These are phyloP conservation scores for Gossypium gossypioides DNA, from an alignment of 441 rosid species.

Conservation along the genomic window DNA sequence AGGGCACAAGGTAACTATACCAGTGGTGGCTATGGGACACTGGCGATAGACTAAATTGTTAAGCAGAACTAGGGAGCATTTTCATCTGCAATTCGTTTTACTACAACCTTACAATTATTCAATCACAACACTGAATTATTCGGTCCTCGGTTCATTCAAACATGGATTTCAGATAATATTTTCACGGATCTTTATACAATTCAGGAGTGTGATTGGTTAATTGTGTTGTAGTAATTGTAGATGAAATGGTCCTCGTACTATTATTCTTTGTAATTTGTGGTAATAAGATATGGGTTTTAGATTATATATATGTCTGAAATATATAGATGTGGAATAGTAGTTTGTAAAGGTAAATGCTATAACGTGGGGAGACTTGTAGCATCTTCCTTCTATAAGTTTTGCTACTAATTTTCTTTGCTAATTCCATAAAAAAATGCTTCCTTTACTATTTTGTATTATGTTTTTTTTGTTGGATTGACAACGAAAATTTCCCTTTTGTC, in stretches of 20 bases:
- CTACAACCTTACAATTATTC: neutral
- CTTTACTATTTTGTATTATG: neutral
- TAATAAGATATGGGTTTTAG: conserved; percentile 44
- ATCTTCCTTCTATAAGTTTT: conserved; percentile 36
- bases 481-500: neutral
- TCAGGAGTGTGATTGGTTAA: neutral
- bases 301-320: conserved; percentile 21
- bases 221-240: neutral
- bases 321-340: conserved; percentile 27
- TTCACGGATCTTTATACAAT: neutral
- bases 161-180: neutral
- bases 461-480: neutral
- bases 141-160: neutral
- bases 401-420: conserved; percentile 21
- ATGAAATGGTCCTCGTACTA: conserved; percentile 22
- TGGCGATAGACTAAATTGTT: conserved; percentile 35
- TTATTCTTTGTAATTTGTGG: conserved; percentile 54
- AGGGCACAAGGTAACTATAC: conserved; percentile 79
- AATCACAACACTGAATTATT: neutral
- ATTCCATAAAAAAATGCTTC: conserved; percentile 16
- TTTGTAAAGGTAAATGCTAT: conserved; percentile 32
- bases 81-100: neutral
- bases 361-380: conserved; percentile 21
- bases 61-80: conserved; percentile 14
- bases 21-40: conserved; percentile 76